Evolutionary conservation across 1,284 basidiomycete species (phyloP).

Genomic region (Puccinia novopanici): DNA sequence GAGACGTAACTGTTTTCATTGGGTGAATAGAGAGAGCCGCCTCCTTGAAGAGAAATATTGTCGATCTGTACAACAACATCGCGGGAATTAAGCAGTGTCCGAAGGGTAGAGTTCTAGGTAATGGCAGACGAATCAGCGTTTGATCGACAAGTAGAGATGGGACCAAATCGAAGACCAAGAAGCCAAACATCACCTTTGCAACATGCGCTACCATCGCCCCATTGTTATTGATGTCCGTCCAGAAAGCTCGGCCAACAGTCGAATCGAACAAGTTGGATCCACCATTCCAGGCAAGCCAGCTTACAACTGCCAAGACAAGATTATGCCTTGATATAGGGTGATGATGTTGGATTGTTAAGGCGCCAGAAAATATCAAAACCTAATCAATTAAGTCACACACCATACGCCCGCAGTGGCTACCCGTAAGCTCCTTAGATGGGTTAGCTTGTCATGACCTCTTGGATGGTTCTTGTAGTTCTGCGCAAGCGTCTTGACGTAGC

Average conservation of each 20-base stretch:
- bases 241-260: conserved; percentile 25
- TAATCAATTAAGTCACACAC: conserved; percentile 10
- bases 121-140: neutral
- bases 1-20: neutral
- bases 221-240: conserved; percentile 15
- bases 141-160: neutral
- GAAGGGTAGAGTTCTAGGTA: conserved; percentile 19
- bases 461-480: neutral
- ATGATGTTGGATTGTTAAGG: neutral
- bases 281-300: conserved; percentile 44
- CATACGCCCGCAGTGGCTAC: conserved; percentile 46
- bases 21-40: neutral
- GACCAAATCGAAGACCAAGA: neutral
- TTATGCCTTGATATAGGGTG: conserved; percentile 26
- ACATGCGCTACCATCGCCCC: conserved; percentile 34
- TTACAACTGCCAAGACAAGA: conserved; percentile 28
- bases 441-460: neutral
- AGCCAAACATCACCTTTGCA: neutral
- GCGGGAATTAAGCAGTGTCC: neutral
- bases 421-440: neutral
- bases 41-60: neutral
- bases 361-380: neutral
- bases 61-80: conserved; percentile 34
- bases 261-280: conserved; percentile 27
- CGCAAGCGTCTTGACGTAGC: conserved; percentile 32